phyloP scores from a whole-genome alignment of 306 rosid species.

The Malus sieversii region DNA sequence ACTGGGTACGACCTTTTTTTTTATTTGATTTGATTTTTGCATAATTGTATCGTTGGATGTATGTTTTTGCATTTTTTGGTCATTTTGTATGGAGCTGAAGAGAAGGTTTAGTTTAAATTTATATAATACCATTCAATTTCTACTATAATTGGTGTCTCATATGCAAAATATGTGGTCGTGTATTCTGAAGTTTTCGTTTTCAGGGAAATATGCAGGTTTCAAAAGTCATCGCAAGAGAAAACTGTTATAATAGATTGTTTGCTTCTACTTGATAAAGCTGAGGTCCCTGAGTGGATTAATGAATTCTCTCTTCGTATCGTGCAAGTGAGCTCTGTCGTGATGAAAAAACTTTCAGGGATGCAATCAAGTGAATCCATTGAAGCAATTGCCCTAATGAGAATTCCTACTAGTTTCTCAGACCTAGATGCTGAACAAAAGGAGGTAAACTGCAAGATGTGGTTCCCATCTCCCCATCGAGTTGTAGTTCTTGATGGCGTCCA shows the following conservation, averaged over 20 bases:
- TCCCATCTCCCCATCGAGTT: slow-evolving; percentile 53
- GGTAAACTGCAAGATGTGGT: slow-evolving; percentile 41
- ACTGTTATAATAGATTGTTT: slow-evolving; percentile 52
- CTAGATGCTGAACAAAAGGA: slow-evolving; percentile 30
- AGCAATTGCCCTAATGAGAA: slow-evolving; percentile 69
- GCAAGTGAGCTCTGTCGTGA: slow-evolving; percentile 57
- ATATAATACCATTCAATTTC: no score
- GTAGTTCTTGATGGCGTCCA: slow-evolving; percentile 86
- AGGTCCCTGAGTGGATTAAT: slow-evolving; percentile 51
- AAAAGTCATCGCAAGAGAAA: slow-evolving; percentile 41
- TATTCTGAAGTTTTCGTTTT: slow-evolving; percentile 14
- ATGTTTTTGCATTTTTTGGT: not conserved
- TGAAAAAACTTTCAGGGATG: slow-evolving; percentile 73
- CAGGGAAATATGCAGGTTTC: slow-evolving; percentile 80
- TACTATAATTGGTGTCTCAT: not conserved
- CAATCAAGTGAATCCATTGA: slow-evolving; percentile 67
- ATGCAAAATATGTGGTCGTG: not conserved
- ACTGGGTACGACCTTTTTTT: not conserved
- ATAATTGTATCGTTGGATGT: not conserved
- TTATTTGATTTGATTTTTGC: not conserved
- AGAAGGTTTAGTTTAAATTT: not conserved
- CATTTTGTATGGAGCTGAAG: not conserved
- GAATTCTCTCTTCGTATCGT: slow-evolving; percentile 37
- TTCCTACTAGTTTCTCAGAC: slow-evolving; percentile 50
- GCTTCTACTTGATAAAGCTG: slow-evolving; percentile 59